Evolutionary conservation across 2,329 filamentous ascomycete species (phyloP), one percentile per base, ranked within the genome.

Genomic region (Colletotrichum sidae): DNA sequence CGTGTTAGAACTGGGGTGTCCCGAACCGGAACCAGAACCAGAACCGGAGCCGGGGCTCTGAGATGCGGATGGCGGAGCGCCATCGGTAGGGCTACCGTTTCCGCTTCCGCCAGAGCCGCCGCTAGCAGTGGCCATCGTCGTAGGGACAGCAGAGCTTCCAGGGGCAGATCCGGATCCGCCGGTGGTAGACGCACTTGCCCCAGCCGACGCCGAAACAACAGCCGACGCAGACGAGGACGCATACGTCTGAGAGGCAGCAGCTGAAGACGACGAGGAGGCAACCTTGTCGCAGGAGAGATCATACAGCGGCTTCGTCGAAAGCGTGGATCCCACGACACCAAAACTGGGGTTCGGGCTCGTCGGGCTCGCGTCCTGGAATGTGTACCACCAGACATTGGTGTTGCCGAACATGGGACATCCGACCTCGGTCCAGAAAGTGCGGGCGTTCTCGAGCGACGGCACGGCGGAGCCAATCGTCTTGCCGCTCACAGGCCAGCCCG

Each of bases 401-500:
- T 83, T 84, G 72, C 85, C 87, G 68, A 93, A 88, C 66, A 90
- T 78, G 60, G 86, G 81, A 84, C 93, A 97, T 56, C 89, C 92
- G 56, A 95, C 91, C 50, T 90, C 81, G 71, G 92, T 84, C 91
- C 92, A 97, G 85, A 88, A 97, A n/a, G 78, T 85, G 81, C 92
- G 84, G 47, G 94, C 92, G 74, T 95, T 94, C 57, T 84, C 80
- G 38, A 80, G 68, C 41, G 83, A 89, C 6, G 94, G 83, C 9
- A 90, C 84, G 45, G 88, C 92, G 53, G 86, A 75, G 70, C 88
- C 89, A 67, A 85, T 79, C 1, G 80, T 84, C 69, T 86, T 80
- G 60, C 93, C 94, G 72, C 84, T 88, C 57, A 94, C 88, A 53
- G 94, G 93, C 88, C 92, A 96, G 69, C 94, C 94, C 13, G 93